Percentiles rank a stretch among this genome's conserved stretches.
Evolutionary conservation across 805 yeast species (phyloP).

Genomic region (Teunomyces funiuensis): DNA sequence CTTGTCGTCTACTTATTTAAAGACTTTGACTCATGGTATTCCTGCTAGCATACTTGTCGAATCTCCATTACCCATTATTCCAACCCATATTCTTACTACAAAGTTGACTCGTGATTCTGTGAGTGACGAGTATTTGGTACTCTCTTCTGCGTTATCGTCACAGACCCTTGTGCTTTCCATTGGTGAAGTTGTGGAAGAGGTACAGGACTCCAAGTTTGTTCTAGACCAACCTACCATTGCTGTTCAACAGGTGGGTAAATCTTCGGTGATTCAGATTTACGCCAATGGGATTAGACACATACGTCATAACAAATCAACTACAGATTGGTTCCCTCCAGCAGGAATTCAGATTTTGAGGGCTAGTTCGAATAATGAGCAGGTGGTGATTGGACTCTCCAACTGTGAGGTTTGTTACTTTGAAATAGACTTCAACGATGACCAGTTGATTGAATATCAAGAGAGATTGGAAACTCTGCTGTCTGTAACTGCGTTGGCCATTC

Average conservation of each 20-base stretch:
- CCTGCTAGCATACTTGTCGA: slow-evolving; percentile 63
- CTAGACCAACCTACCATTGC: slow-evolving; percentile 60
- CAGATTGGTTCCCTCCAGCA: slow-evolving; percentile 82
- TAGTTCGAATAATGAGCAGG: slow-evolving; percentile 63
- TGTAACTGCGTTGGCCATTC: slow-evolving; percentile 47
- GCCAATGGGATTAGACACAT: slow-evolving; percentile 64
- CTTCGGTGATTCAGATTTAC: slow-evolving; percentile 72
- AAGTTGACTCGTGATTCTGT: slow-evolving; percentile 43
- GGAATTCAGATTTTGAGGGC: slow-evolving; percentile 66
- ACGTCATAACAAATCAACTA: slow-evolving; percentile 30
- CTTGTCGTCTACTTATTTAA: slow-evolving; percentile 43
- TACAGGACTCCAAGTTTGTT: slow-evolving; percentile 62
- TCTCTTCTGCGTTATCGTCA: slow-evolving; percentile 54
- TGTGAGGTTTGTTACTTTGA: slow-evolving; percentile 83
- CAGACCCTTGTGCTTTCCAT: slow-evolving; percentile 72
- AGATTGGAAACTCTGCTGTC: slow-evolving; percentile 51
- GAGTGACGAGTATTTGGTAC: slow-evolving; percentile 62
- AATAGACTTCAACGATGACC: slow-evolving; percentile 55
- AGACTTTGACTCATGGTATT: slow-evolving; percentile 55
- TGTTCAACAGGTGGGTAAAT: slow-evolving; percentile 64
- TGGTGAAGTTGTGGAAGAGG: slow-evolving; percentile 80
- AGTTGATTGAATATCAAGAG: slow-evolving; percentile 69
- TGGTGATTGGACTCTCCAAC: slow-evolving; percentile 69
- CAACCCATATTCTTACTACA: slow-evolving; percentile 66
- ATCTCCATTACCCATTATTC: slow-evolving; percentile 68